Evolutionary conservation across 345 rosid species (phyloP).

Genomic region (Eucalyptus curtisii): DNA sequence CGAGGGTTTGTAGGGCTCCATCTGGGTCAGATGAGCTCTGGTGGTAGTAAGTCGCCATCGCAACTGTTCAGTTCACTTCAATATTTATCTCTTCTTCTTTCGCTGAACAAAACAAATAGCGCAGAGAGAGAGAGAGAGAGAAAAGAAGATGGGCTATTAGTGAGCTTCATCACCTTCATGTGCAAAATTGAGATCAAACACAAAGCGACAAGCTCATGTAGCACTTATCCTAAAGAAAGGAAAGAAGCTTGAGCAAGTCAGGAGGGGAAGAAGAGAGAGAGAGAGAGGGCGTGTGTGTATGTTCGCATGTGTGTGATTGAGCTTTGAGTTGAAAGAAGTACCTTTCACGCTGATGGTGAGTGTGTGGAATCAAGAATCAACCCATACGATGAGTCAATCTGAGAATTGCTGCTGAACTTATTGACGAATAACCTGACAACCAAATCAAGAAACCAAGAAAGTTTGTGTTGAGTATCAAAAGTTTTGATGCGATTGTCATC

Average conservation of each 20-base stretch:
- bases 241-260: not conserved
- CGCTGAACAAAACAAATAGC: not conserved
- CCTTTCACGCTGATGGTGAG: not conserved
- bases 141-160: not conserved
- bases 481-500: not conserved
- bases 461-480: not conserved
- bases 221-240: not conserved
- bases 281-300: not conserved
- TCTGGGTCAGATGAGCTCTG: conserved; percentile 76
- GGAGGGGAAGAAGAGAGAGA: not conserved
- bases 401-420: not conserved
- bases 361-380: not conserved
- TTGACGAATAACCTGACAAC: not conserved
- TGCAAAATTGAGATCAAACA: not conserved
- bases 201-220: not conserved
- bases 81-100: not conserved
- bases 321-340: not conserved
- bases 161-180: not conserved
- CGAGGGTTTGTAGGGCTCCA: conserved; percentile 66
- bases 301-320: not conserved
- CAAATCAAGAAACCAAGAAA: not conserved
- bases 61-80: not conserved
- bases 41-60: conserved; percentile 79
- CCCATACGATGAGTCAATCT: not conserved
- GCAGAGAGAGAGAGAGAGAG: not conserved